Base-by-base conservation (phyloP, 2,329 filamentous ascomycete genomes). In the Pyrenophora tritici-repentis region DNA sequence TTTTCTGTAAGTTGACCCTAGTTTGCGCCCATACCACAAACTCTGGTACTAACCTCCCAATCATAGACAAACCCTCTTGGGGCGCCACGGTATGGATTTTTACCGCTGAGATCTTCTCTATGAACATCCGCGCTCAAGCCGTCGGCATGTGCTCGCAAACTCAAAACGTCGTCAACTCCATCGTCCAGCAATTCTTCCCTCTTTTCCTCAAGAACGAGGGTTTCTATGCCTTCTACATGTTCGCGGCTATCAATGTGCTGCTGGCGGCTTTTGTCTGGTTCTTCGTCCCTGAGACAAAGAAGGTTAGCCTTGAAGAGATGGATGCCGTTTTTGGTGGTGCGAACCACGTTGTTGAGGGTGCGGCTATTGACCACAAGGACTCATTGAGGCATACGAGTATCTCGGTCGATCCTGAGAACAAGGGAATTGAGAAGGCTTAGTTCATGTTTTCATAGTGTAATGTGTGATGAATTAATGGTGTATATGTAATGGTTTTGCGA, bases 181-280 rank as follows among this genome's bases (percentile, higher is more conserved):
- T 88, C 59, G 83, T 88, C 65, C 83, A 87, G 70, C 86, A 88
- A 58, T 88, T 88, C 77, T 88, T 88, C 78, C 86, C 86, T 10
- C 81, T 79, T 10, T 88, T 88, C 75, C 78, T 88, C 13, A 76
- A 80, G 45, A 84, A 86, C 63, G 75, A 76, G 42, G 79, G 79
- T 13, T 82, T 81, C 65, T 82, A 81, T 56, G 79, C 79, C 5
- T 82, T 82, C 57, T 82, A 81, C 69, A 79, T 82, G 75, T 82
- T 82, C 50, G 79, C 78, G 0, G 79, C 76, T 6, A 78, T 77
- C 55, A 77, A 77, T 47, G 53, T 73, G 20, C 46, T 76, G 32
- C 61, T 77, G 8, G 75, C 73, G 2, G 58, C 61, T 1, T 78
- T 78, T 50, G 74, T 76, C 6, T 75, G 65, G 63, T 75, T 75